Evolutionary conservation across 2,329 filamentous ascomycete genomes (phyloP).

Genomic region (Epicoccum sorghinum): DNA sequence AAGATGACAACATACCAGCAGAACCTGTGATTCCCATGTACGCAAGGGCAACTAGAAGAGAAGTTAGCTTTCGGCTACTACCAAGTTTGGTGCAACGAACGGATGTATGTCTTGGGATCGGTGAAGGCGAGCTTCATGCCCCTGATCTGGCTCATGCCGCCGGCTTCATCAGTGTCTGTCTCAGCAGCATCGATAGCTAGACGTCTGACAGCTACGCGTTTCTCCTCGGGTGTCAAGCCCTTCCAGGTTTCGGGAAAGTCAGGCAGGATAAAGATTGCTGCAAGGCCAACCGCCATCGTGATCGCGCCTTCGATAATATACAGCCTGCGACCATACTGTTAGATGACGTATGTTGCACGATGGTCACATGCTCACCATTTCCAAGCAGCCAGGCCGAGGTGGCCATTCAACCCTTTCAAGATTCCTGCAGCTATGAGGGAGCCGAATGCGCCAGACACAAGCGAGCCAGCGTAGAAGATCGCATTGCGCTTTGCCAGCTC

Average conservation of each 20-base stretch:
- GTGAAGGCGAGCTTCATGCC: constrained; percentile 59
- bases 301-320: constrained; percentile 48
- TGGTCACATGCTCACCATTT: constrained; percentile 27
- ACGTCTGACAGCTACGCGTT: constrained; percentile 51
- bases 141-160: constrained; percentile 55
- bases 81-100: constrained; percentile 11
- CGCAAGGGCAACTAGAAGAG: constrained; percentile 47
- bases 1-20: constrained; percentile 63
- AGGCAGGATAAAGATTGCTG: constrained; percentile 45
- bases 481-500: constrained; percentile 59
- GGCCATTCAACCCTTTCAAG: constrained; percentile 43
- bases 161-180: constrained; percentile 55
- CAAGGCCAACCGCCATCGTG: constrained; percentile 43
- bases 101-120: constrained; percentile 57
- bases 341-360: not conserved
- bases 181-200: constrained; percentile 56
- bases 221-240: constrained; percentile 50
- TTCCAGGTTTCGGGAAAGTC: constrained; percentile 52
- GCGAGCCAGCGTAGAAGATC: constrained; percentile 59
- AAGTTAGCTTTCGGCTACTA: not conserved
- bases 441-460: constrained; percentile 58
- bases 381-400: constrained; percentile 43
- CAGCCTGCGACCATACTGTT: constrained; percentile 15
- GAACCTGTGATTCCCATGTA: constrained; percentile 58
- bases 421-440: constrained; percentile 61